phyloP scores from a whole-genome alignment of 75 land plant species.

The Sequoiadendron giganteum region DNA sequence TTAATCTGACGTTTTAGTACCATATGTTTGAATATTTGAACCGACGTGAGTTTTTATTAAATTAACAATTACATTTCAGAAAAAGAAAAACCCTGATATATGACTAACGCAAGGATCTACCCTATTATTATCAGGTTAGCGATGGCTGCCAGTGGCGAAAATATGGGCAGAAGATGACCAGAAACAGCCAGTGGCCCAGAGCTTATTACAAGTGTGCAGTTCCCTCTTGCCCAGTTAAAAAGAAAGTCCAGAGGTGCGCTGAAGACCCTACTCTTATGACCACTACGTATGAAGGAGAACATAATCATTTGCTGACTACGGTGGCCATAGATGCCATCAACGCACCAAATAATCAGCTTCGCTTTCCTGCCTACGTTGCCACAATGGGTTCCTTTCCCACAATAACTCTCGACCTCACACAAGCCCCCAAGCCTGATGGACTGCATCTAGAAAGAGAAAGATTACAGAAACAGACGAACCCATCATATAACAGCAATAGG shows the following conservation, averaged over 20 bases:
- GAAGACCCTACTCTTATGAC: not conserved
- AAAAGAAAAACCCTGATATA: not conserved
- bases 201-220: slow-evolving; percentile 43
- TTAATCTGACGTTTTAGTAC: not conserved
- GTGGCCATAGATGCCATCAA: not conserved
- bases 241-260: slow-evolving; percentile 4
- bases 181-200: slow-evolving; percentile 41
- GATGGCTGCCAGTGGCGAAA: slow-evolving; percentile 53
- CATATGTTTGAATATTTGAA: too few relatives aligned
- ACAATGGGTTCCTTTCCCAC: not conserved
- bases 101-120: not conserved
- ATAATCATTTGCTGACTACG: not conserved
- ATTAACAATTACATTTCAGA: not conserved
- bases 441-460: too few relatives aligned
- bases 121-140: not conserved
- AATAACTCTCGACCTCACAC: not conserved
- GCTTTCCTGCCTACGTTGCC: not conserved
- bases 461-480: too few relatives aligned
- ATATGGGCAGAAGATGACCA: slow-evolving; percentile 48
- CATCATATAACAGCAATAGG: too few relatives aligned
- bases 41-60: not conserved
- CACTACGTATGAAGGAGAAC: not conserved
- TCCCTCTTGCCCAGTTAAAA: slow-evolving; percentile 41
- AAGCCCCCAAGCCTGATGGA: not conserved
- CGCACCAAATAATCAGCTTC: not conserved